phyloP scores from a whole-genome alignment of 108 stramenopile species.

The Schizochytrium sp. region DNA sequence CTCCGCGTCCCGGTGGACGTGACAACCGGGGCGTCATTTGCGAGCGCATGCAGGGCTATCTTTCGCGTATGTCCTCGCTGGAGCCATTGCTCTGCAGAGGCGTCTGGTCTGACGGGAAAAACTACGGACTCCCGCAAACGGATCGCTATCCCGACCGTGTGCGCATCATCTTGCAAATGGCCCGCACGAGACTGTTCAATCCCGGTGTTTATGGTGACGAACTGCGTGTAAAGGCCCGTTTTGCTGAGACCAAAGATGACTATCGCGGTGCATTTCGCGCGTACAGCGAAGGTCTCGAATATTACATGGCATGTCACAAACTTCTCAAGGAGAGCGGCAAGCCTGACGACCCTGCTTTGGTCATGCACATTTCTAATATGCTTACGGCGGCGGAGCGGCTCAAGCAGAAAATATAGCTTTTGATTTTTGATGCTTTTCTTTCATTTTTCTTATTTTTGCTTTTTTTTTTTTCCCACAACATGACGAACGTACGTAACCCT shows the following conservation, averaged over 20 bases:
- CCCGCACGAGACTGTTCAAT: background rate
- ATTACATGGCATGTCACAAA: background rate
- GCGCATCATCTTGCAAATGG: background rate
- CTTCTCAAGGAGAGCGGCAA: background rate
- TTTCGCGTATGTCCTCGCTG: background rate
- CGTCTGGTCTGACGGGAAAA: slow-evolving; percentile 1
- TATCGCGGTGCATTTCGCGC: background rate
- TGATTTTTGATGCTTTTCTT: too few relatives aligned
- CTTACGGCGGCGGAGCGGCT: background rate
- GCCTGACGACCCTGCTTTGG: background rate
- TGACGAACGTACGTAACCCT: too few relatives aligned
- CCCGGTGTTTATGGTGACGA: background rate
- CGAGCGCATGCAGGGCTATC: background rate
- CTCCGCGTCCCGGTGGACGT: background rate
- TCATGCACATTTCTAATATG: background rate
- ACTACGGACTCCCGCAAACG: background rate
- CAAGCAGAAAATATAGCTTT: background rate
- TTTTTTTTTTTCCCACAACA: too few relatives aligned
- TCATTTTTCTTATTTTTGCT: too few relatives aligned
- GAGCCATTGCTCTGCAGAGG: background rate
- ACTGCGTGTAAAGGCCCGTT: background rate
- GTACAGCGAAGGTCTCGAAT: background rate
- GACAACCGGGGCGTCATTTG: background rate
- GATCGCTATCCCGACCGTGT: background rate
- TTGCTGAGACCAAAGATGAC: background rate